Evolutionary conservation across 495 filamentous ascomycete genomes (phyloP), one percentile per base, ranked within the genome.

Genomic region (Penicillium nucicola): DNA sequence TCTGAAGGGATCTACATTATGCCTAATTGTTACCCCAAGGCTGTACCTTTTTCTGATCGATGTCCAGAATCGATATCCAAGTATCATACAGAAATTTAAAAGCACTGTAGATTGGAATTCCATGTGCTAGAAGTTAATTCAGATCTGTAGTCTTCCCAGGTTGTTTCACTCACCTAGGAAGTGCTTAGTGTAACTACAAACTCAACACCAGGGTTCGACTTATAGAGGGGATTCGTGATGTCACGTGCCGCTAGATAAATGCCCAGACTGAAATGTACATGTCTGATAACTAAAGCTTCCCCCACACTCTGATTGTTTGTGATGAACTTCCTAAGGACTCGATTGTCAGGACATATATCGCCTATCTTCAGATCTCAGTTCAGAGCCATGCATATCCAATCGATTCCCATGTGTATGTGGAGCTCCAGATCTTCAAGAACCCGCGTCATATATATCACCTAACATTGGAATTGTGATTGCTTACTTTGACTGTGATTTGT

Each of bases 361-460:
- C 28, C n/a, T 47, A 30, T 34, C 10, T 33, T 32, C 38, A 49
- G 39, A 28, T 17, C 37, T 15, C 62, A 63, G 45, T 15, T 42
- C 46, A 63, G 68, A 65, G 67, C 75, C 56, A 98, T 98, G 93
- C 91, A 97, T 85, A 87, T 98, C 70, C 83, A 91, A 67, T 90
- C 90, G 48, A 96, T 98, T 75, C 93, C 93, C 30, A 98, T 97
- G 93, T 97, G 92, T 96, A 84, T 62, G 88, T 80, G 15, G 48
- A 30, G 4, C 31, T 34, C 48, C 20, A 20, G 11, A 15, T 23
- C n/a, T 46, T 19, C 15, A 46, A 28, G 25, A 28, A 28, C 20
- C 25, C 8, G 20, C 6, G 18, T 44, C 14, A 42, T 56, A 12
- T 34, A 31, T n/a, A 23, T 39, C 19, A 33, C 25, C 10, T n/a